Evolutionary conservation across 2,329 filamentous ascomycete species (phyloP).

Genomic region (Thermomyces lanuginosus): DNA sequence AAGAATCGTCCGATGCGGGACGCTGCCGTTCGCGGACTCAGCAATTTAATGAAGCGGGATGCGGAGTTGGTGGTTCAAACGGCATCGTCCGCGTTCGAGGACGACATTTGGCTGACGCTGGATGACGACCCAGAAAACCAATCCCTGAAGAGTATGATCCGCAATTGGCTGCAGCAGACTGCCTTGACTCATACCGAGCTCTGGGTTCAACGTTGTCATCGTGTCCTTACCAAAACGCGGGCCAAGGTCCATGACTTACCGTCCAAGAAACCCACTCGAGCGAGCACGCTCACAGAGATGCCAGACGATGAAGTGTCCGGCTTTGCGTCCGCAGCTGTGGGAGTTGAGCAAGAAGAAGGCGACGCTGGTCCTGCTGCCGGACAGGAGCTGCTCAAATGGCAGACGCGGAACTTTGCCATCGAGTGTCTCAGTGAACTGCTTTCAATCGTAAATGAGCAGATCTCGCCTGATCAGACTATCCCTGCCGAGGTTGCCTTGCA

Average conservation of each 20-base stretch:
- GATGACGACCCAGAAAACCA: conserved; percentile 62
- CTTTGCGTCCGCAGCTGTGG: conserved; percentile 61
- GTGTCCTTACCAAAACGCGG: conserved; percentile 74
- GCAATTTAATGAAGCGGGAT: conserved; percentile 88
- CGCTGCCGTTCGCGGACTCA: conserved; percentile 71
- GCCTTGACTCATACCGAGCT: conserved; percentile 58
- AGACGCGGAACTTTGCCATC: conserved; percentile 88
- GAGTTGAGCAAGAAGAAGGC: conserved; percentile 41
- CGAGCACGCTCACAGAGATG: conserved; percentile 50
- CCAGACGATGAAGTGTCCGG: conserved; percentile 95
- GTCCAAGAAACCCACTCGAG: conserved; percentile 19
- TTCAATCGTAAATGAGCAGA: conserved; percentile 59
- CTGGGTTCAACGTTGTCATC: conserved; percentile 86
- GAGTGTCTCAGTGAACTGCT: conserved; percentile 74
- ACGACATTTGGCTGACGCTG: conserved; percentile 78
- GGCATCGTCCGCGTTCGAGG: conserved; percentile 65
- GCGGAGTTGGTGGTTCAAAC: conserved; percentile 65
- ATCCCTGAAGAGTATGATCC: conserved; percentile 70
- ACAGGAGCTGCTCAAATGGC: conserved; percentile 85
- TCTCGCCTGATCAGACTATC: conserved; percentile 61
- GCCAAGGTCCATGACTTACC: conserved; percentile 40
- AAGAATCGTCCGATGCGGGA: conserved; percentile 54
- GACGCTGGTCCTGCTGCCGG: conserved; percentile 38
- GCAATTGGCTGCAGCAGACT: conserved; percentile 87
- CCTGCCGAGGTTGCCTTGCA: conserved; percentile 65